Percentiles rank a stretch among this genome's conserved stretches.
Conservation (phyloP, 2,329 filamentous ascomycete species). For the Fusarium setosum region DNA sequence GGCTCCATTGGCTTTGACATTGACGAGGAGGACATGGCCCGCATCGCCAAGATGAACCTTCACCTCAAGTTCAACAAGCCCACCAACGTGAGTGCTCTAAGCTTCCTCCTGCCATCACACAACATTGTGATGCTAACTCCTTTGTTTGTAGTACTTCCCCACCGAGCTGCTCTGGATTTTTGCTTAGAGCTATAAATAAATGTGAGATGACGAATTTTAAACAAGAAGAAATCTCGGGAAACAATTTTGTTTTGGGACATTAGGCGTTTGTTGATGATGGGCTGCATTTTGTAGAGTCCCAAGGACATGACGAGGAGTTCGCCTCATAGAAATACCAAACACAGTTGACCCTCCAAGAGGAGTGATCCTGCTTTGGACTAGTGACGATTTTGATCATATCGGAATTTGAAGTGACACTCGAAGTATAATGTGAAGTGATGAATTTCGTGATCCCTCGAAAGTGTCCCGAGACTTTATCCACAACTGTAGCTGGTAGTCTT, state of each 20-base stretch:
- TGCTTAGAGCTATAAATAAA: conserved; percentile 56
- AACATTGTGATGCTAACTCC: conserved; percentile 15
- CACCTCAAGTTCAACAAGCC: conserved; percentile 83
- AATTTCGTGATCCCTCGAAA: neutral
- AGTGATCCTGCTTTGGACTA: neutral
- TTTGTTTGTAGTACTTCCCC: conserved; percentile 62
- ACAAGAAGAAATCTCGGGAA: conserved; percentile 32
- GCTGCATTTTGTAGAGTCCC: conserved; percentile 38
- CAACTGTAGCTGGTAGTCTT: conserved; percentile 9
- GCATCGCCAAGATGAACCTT: conserved; percentile 73
- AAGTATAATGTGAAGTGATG: neutral
- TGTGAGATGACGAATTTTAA: conserved; percentile 27
- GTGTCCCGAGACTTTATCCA: conserved; percentile 1
- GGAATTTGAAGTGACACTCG: neutral
- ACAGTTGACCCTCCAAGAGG: conserved; percentile 28
- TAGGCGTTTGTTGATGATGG: conserved; percentile 41
- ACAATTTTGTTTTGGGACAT: conserved; percentile 40
- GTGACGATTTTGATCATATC: neutral
- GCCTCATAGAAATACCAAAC: conserved; percentile 41
- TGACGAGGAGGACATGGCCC: conserved; percentile 71
- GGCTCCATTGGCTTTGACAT: conserved; percentile 75
- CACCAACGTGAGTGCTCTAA: conserved; percentile 66
- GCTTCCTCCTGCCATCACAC: neutral
- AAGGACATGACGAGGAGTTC: conserved; percentile 29
- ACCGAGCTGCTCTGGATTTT: conserved; percentile 69